Evolutionary conservation across 805 yeast species (phyloP), one percentile per base, ranked within the genome.

Genomic region (Sungouiella blattae): DNA sequence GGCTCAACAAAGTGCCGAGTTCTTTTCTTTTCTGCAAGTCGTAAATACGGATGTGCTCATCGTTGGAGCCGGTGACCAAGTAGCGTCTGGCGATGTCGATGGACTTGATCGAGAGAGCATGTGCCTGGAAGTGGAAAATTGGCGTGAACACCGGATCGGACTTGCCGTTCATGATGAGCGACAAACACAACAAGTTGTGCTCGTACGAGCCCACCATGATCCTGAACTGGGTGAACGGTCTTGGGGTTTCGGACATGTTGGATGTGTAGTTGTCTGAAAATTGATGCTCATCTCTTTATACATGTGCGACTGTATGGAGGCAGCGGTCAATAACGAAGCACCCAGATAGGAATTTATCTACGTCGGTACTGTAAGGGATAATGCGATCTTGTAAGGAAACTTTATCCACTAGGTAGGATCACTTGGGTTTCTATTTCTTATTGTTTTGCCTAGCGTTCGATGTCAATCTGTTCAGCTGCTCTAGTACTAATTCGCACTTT

Each of bases 181-280:
- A 86, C 11, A 88, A 69, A 67, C 97, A 88, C 26, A 89, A 64
- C 30, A 93, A 62, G 43, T 88, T 87, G 63, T 93, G 98, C 63
- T 93, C 98, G 52, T 93, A 93, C 0, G 97, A 88, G 17, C 98
- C 98, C 9, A 87, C 95, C 50, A 91, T 75, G 16, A 93, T 79
- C 56, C 98, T 73, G 47, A 91, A 83, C 49, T 71, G 77, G 3
- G 44, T 35, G 17, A 26, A 18, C 12, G 43, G 26, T 17, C 32
- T 30, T 16, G 25, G 17, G 11, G 16, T 22, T 13, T 31, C 36
- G 9, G 49, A 33, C 49, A 44, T 44, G n/a, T n/a, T n/a, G n/a
- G n/a, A n/a, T n/a, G n/a, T n/a, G n/a, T n/a, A n/a, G n/a, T n/a
- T n/a, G n/a, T n/a, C n/a, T n/a, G n/a, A n/a, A n/a, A n/a, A n/a